Percentiles rank a stretch among this genome's conserved stretches.
phyloP scores from a whole-genome alignment of 208 protist species.

The Kentomonas sorsogonicus region DNA sequence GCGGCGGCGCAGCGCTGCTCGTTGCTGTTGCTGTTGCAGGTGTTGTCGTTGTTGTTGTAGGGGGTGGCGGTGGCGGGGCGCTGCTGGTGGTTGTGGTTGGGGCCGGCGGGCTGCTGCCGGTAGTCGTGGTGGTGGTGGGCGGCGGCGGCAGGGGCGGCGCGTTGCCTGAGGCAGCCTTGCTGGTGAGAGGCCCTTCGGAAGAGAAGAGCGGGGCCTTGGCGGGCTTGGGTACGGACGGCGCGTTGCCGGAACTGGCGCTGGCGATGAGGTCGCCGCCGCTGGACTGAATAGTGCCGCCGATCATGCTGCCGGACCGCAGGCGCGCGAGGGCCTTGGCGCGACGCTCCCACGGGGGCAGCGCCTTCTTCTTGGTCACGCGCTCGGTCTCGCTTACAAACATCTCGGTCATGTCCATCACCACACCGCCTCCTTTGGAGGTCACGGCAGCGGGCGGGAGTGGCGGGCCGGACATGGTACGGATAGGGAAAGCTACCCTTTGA shows the following conservation, averaged over 20 bases:
- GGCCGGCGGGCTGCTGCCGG: background rate
- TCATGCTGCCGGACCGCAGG: no score
- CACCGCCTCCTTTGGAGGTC: slow-evolving; percentile 19
- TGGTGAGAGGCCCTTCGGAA: no score
- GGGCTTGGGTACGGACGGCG: no score
- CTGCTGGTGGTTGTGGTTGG: background rate
- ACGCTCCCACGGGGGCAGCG: slow-evolving; percentile 41
- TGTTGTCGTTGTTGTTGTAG: background rate
- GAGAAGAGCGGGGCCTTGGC: no score
- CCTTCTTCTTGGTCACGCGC: slow-evolving; percentile 22
- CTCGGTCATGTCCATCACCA: slow-evolving; percentile 38
- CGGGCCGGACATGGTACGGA: no score
- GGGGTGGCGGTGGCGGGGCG: background rate
- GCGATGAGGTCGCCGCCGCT: no score
- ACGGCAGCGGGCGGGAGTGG: slow-evolving; percentile 15
- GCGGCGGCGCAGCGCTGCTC: no score
- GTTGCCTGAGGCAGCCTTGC: no score
- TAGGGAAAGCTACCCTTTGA: no score
- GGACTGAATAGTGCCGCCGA: no score
- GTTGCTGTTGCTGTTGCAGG: background rate
- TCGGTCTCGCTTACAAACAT: slow-evolving; percentile 23
- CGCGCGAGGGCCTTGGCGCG: slow-evolving; percentile 9
- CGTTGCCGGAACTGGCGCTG: no score
- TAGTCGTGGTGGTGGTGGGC: slow-evolving; percentile 6
- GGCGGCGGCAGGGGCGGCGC: no score